phyloP scores from a whole-genome alignment of 768 basidiomycete genomes.

The Termitomyces sp. region DNA sequence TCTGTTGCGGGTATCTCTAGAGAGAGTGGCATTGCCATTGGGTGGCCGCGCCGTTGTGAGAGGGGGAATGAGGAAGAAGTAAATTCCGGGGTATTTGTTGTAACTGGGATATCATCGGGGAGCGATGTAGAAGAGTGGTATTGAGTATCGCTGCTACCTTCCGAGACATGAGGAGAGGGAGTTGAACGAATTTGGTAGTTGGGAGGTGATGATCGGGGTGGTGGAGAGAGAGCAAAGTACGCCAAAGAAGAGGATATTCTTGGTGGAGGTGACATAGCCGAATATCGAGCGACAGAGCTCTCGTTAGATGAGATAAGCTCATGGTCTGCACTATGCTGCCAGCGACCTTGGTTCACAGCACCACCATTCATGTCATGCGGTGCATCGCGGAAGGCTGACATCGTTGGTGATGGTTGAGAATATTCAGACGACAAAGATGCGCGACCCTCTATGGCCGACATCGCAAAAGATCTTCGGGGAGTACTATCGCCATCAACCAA shows the following conservation, averaged over 20 bases:
- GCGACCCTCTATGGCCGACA: constrained; percentile 44
- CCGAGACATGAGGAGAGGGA: constrained; percentile 17
- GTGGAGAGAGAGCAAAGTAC: constrained; percentile 52
- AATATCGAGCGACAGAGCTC: constrained; percentile 28
- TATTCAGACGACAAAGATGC: constrained; percentile 57
- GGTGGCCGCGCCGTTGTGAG: constrained; percentile 24
- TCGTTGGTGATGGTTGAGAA: constrained; percentile 68
- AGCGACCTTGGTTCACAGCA: constrained; percentile 20
- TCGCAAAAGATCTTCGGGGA: constrained; percentile 41
- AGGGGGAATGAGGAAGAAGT: constrained; percentile 37
- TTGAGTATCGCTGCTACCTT: constrained; percentile 13
- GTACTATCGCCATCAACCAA: constrained; percentile 25
- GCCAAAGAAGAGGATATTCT: constrained; percentile 59
- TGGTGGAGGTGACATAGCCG: constrained; percentile 52
- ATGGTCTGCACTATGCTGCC: constrained; percentile 22
- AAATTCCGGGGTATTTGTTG: constrained; percentile 38
- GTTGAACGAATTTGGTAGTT: constrained; percentile 18
- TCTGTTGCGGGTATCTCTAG: constrained; percentile 42
- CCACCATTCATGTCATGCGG: constrained; percentile 23
- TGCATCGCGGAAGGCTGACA: constrained; percentile 74
- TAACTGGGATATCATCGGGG: constrained; percentile 23
- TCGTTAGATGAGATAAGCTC: constrained; percentile 13
- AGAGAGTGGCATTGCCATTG: constrained; percentile 22
- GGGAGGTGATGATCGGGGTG: constrained; percentile 37
- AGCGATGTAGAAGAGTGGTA: constrained; percentile 9